Base-by-base conservation (phyloP, 768 basidiomycete genomes). In the Kwoniella sp. region DNA sequence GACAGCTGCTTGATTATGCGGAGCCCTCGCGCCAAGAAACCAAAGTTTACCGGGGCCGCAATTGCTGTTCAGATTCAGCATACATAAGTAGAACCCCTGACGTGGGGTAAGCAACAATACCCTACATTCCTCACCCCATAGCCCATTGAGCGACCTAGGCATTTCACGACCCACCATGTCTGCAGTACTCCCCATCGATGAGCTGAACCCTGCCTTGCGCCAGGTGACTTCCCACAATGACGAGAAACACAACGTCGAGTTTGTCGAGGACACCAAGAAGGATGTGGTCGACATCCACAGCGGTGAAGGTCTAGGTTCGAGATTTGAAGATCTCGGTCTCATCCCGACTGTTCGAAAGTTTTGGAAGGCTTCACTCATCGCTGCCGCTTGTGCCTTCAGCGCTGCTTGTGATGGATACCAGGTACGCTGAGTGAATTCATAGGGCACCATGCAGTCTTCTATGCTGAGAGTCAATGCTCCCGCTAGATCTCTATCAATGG, bases 291-390 rank as follows among this genome's bases (percentile, higher is more conserved):
- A 60, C 33, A 40, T 63, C 33, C 57, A 64, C 25, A 62, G 68
- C n/a, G 72, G 64, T 19, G 63, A 68, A n/a, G 60, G 72, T 49
- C 68, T 68, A 58, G 67, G 65, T 47, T 75, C 73, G 0, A 68
- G 64, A 21, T 75, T 75, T 44, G 70, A 72, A 30, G 73, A 75
- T 33, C 36, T 75, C 59, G 21, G 22, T 0, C 63, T 68, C 33
- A 47, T 30, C 17, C 64, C 68, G 57, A 72, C 73, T 2, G 55
- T 63, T 27, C 36, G 37, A 13, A 63, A 67, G 21, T 75, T 75
- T 46, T 25, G 67, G 46, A 75, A 72, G 47, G 67, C 67, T 10
- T 65, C 67, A 1, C 6, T 60, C 27, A 61, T 72, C 12, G 65
- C 67, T 21, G 33, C 72, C 8, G 33, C 71, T 8, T 71, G 68